phyloP scores from a whole-genome alignment of 352 stramenopile genomes.

The Albugo laibachii region DNA sequence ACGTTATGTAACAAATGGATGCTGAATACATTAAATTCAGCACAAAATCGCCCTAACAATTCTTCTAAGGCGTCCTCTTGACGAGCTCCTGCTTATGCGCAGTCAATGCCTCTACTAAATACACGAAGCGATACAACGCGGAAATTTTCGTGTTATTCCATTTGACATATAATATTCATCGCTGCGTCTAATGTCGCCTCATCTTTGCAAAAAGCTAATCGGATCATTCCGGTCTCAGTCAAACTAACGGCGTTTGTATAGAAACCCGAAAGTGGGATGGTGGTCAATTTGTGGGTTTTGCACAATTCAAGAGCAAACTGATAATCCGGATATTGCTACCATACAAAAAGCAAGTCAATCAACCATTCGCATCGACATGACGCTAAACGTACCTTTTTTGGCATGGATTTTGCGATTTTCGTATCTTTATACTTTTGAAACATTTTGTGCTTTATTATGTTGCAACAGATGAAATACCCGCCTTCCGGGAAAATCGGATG shows the following conservation, averaged over 20 bases:
- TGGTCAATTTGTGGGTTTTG: constrained; percentile 75
- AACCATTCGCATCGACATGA: not conserved
- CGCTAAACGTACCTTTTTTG: constrained; percentile 22
- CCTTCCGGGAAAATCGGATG: constrained; percentile 83
- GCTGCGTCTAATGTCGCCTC: constrained; percentile 84
- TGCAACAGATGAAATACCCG: constrained; percentile 90
- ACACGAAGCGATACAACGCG: too few relatives aligned
- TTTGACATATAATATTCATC: constrained; percentile 33
- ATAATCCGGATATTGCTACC: constrained; percentile 67
- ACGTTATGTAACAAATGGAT: too few relatives aligned
- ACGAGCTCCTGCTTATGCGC: too few relatives aligned
- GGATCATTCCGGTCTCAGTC: constrained; percentile 51
- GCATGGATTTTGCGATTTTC: constrained; percentile 22
- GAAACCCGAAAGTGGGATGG: constrained; percentile 89
- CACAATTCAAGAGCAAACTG: constrained; percentile 83
- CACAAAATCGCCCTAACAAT: too few relatives aligned
- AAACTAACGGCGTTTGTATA: constrained; percentile 73
- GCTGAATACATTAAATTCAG: too few relatives aligned
- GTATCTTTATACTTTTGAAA: constrained; percentile 53
- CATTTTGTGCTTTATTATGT: constrained; percentile 42
- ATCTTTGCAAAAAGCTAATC: constrained; percentile 94
- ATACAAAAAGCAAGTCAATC: not conserved
- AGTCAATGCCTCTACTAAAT: too few relatives aligned
- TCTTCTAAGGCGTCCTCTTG: too few relatives aligned
- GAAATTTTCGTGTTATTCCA: not conserved